Evolutionary conservation across 2,329 filamentous ascomycete species (phyloP), one percentile per base, ranked within the genome.

Genomic region (Trichoderma asperellum): DNA sequence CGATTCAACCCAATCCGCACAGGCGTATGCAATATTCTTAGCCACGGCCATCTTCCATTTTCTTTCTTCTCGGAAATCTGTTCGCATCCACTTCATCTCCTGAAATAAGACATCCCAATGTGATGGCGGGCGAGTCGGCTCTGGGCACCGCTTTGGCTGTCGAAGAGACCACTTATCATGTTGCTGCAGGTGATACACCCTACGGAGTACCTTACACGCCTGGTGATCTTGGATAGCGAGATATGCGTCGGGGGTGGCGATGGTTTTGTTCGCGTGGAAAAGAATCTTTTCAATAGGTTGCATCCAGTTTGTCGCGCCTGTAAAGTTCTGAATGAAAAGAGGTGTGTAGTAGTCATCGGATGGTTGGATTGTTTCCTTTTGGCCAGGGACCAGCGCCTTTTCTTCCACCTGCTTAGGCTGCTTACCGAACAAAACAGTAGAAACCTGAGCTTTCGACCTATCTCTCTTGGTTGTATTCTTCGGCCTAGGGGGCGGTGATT

Each of bases 21-120:
- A 98, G 75, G 91, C 92, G 75, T 90, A 84, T 1, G 94, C 96
- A 70, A 97, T 84, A 69, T 90, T 93, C 70, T 90, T 91, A 5
- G 94, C 94, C 43, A 91, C 87, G 2, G 91, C 88, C 76, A 89
- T 89, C 81, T 97, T 98, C 94, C 94, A 97, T 78, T 97, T 97
- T 52, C 93, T 85, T 79, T 98, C 96, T 79, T 97, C 93, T 63
- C 92, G 88, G 76, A 97, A 98, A 79, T 99, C 96, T 1, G 94
- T 97, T 62, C 94, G 89, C 93, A 99, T 96, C 95, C 95, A 98
- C 79, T 94, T 97, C 87, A 95, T 93, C 82, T 99, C 94, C 73
- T 94, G 88, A 37, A 99, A 83, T 68, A 98, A 79, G 64, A 95
- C 86, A 80, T 99, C 96, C 87, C 91, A 92, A 74, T 98, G 95